A percentile compares a stretch with the other conserved stretches of the same genome.
Evolutionary conservation across 139 green algal genomes (phyloP).

Genomic region (Volvox reticuliferus): DNA sequence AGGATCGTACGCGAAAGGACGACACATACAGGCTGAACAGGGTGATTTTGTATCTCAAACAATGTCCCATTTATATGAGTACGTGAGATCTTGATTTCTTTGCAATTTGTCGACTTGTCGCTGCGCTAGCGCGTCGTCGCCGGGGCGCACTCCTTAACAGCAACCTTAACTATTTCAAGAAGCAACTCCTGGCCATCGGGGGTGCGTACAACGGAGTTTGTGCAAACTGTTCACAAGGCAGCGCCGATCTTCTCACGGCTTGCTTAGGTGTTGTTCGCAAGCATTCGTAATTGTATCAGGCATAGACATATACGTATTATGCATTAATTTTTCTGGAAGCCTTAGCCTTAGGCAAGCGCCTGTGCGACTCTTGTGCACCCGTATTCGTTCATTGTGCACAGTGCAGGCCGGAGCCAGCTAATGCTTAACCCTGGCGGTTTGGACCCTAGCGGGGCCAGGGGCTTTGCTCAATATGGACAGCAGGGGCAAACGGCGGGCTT

Average conservation of each 20-base stretch:
- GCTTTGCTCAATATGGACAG: slow-evolving; percentile 53
- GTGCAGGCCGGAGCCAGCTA: slow-evolving; percentile 6
- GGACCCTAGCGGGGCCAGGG: slow-evolving; percentile 43
- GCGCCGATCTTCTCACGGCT: neutral
- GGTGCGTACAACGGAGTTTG: neutral
- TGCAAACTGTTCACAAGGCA: neutral
- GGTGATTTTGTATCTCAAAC: too few species aligned
- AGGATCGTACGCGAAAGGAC: too few species aligned
- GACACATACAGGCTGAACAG: too few species aligned
- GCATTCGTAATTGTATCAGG: too few species aligned
- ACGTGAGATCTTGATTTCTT: neutral
- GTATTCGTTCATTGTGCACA: neutral
- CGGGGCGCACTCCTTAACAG: neutral
- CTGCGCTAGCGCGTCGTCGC: neutral
- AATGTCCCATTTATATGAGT: too few species aligned
- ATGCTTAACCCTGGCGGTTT: slow-evolving; percentile 53
- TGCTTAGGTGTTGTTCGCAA: too few species aligned
- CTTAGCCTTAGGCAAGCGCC: neutral
- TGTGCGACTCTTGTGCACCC: neutral
- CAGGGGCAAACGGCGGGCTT: slow-evolving; percentile 27
- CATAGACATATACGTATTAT: too few species aligned
- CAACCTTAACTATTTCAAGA: neutral
- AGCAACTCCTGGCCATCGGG: neutral
- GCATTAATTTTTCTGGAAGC: too few species aligned
- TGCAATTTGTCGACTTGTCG: neutral